Evolutionary conservation across 805 yeast species (phyloP), one percentile per base, ranked within the genome.

Genomic region (Clavispora vitiphila): DNA sequence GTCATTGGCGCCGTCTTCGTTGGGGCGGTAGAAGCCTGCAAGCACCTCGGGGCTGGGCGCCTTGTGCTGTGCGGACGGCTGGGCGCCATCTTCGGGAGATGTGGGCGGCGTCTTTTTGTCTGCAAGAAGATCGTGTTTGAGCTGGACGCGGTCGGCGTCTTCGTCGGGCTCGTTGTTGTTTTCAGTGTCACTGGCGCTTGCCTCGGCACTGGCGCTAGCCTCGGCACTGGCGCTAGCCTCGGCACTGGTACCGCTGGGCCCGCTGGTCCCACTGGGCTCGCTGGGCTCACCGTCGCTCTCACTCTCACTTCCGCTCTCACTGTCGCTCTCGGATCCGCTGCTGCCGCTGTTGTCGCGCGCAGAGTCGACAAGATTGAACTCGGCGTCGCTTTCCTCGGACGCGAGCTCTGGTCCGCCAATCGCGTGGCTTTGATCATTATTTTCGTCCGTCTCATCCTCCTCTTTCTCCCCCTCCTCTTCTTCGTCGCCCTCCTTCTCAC

Each of bases 1-100:
- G 1, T 64, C 62, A 48, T 80, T 77, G 1, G 87, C 72, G 2
- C 96, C 96, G 36, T 67, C 69, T 56, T 86, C 95, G 57, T 79
- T 78, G 24, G 83, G 60, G 42, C 69, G 76, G 57, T 75, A 81
- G 52, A 81, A 84, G 3, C 24, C 38, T 37, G 35, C 36, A 36
- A 43, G 40, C 3, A 23, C 30, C 9, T 15, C 34, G 25, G 21
- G 35, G 19, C 14, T 16, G 10, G 40, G 30, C n/a, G 35, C 16
- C 14, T 23, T 19, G 3, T 38, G 36, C 18, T 9, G 6, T 6
- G 16, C 22, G 3, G 15, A 16, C 16, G n/a, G n/a, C 2, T 20
- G 9, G 14, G 14, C 7, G 31, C 15, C 21, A 23, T 34, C 45
- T 24, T 38, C 36, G 14, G 35, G 40, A 6, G 36, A 35, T 16